Evolutionary conservation across 345 rosid species (phyloP), one percentile per base, ranked within the genome.

Genomic region (Eucalyptus globulus): DNA sequence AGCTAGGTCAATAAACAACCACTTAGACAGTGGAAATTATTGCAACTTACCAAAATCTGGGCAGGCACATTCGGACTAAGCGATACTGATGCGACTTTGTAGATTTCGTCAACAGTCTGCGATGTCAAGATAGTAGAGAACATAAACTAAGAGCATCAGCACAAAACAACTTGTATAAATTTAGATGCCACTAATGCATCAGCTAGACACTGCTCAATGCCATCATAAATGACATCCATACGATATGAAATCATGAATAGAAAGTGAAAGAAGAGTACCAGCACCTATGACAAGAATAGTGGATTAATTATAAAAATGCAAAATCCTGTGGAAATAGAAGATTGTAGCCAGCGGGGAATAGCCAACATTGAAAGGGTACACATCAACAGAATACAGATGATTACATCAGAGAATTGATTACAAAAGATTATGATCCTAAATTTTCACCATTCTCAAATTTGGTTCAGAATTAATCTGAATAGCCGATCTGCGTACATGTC

Each of bases 51-150:
- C 89, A 98, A 97, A 92, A 98, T 96, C 93, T 97, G 99, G 6
- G 99, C 99, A 45, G 99, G 96, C 81, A 98, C 99, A 90, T 98
- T 98, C 37, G 99, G 99, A 89, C 99, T 98, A 53, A 98, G 98
- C 13, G 99, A 92, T 76, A 98, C 56, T 40, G 99, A 98, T 85
- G 99, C 96, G 91, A 97, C 93, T 94, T 97, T 98, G 92, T 98
- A 98, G 89, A 98, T 97, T 94, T 98, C 99, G 21, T 97, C 99
- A 91, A 98, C 99, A 49, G 94, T 92, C 99, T 98, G 96, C 91
- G 93, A 86, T 58, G 83, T 76, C 27, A 40, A 40, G 47, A 76
- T 26, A 76, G 83, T 6, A 76, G 45, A 40, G 29, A 76, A 76
- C 29, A 37, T 76, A 76, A 76, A 76, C 47, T 40, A 76, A 21